Conservation (phyloP, 106 monocot species). For the Chionographis japonica region DNA sequence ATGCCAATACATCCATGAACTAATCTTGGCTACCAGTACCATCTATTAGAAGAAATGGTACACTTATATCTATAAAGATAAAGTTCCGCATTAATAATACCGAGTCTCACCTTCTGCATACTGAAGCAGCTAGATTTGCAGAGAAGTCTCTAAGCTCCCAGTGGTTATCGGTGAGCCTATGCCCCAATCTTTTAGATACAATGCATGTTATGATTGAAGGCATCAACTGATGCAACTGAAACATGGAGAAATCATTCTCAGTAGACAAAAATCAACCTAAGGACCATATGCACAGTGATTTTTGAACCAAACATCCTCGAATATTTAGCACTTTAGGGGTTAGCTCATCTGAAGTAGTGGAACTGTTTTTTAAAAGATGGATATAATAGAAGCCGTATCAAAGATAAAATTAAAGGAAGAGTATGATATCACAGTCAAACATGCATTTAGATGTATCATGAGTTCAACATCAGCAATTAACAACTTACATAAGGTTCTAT, state of each 20-base stretch:
- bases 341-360: no score
- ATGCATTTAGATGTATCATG: not conserved
- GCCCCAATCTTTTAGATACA: constrained; percentile 89
- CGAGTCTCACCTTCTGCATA: constrained; percentile 74
- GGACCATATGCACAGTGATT: not conserved
- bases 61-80: not conserved
- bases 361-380: no score
- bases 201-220: constrained; percentile 97
- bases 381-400: no score
- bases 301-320: not conserved
- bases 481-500: constrained; percentile 95
- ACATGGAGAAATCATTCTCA: constrained; percentile 7
- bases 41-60: not conserved
- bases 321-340: no score
- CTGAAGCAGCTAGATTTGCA: constrained; percentile 76
- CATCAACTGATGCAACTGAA: constrained; percentile 98
- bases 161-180: constrained; percentile 80
- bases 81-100: not conserved
- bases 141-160: constrained; percentile 97
- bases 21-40: no score
- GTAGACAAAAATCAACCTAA: constrained; percentile 11
- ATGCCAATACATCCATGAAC: no score
- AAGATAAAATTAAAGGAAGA: not conserved
- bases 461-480: not conserved
- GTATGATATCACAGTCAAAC: not conserved